These are phyloP conservation scores for Moesziomyces sp. DNA, from an alignment of 1,284 basidiomycete genomes.

Conservation along the genomic window DNA sequence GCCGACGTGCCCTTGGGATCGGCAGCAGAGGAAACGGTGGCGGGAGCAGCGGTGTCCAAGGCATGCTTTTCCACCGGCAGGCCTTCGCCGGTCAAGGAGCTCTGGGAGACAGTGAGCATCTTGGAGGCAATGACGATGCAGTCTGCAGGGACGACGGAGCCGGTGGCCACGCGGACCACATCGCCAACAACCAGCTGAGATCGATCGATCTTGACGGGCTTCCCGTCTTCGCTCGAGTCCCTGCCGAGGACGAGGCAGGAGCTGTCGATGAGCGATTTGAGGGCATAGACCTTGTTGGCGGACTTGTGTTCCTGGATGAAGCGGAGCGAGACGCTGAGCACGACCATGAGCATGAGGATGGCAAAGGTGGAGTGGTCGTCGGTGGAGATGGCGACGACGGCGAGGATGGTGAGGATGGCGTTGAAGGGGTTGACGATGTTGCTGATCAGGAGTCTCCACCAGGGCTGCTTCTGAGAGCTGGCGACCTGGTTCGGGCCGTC, in stretches of 20 bases:
- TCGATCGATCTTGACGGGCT: constrained; percentile 4
- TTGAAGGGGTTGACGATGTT: constrained; percentile 14
- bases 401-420: constrained; percentile 11
- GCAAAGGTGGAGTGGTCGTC: constrained; percentile 11
- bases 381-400: constrained; percentile 10
- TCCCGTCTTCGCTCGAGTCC: background rate
- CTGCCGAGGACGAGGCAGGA: constrained; percentile 11
- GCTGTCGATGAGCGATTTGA: constrained; percentile 10
- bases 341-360: constrained; percentile 14
- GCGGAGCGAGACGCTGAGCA: constrained; percentile 6
- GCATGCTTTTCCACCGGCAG: constrained; percentile 10
- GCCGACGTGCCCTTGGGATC: background rate
- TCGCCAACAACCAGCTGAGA: constrained; percentile 5
- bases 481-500: constrained; percentile 9
- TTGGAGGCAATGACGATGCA: constrained; percentile 9
- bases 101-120: constrained; percentile 13
- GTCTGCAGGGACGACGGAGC: constrained; percentile 7
- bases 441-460: constrained; percentile 12
- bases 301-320: constrained; percentile 12
- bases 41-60: background rate
- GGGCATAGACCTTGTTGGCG: constrained; percentile 12
- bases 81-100: constrained; percentile 8
- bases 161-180: constrained; percentile 7
- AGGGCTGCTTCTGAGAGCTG: constrained; percentile 7
- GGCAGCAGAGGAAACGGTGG: background rate